phyloP scores from a whole-genome alignment of 441 rosid genomes.

The Corymbia calophylla region DNA sequence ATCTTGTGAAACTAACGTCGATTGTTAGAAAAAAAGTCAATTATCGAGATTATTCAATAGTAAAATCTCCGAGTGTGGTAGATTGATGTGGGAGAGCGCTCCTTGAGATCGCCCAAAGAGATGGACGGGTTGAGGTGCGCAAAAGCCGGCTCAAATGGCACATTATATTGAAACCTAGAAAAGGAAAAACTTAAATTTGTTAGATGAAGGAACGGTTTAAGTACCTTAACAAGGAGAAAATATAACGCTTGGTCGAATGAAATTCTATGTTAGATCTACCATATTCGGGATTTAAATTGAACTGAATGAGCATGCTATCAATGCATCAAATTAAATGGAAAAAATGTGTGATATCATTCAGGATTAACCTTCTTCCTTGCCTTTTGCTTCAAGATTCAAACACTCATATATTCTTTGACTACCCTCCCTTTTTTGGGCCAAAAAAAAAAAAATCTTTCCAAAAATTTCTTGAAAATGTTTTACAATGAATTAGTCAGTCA shows the following conservation, averaged over 20 bases:
- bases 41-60: neutral
- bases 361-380: neutral
- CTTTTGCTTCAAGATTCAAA: neutral
- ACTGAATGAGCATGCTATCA: neutral
- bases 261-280: neutral
- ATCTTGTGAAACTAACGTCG: rapidly evolving
- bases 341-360: neutral
- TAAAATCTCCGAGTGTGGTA: neutral
- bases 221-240: neutral
- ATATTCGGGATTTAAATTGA: neutral
- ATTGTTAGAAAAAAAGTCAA: neutral
- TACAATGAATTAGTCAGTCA: rapidly evolving
- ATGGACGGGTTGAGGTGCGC: rapidly evolving
- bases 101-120: neutral
- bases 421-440: neutral
- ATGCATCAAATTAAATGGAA: neutral
- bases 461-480: neutral
- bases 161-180: neutral
- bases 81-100: neutral
- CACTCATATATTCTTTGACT: neutral
- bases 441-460: neutral
- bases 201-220: neutral
- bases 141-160: rapidly evolving
- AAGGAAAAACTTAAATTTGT: neutral
- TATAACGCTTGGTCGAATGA: neutral